Conservation (phyloP, 257 asterid species). For the Scutellaria galericulata region DNA sequence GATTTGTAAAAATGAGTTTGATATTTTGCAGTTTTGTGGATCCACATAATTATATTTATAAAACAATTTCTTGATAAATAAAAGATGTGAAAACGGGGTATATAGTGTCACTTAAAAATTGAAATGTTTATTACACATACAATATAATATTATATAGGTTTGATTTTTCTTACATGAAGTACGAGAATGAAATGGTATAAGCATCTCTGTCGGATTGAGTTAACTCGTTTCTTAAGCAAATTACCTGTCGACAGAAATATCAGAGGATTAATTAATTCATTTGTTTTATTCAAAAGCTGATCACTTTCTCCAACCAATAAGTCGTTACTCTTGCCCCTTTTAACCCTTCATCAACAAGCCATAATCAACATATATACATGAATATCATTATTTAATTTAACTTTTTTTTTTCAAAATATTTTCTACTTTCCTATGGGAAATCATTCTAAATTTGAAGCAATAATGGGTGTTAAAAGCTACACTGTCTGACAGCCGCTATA, state of each 20-base stretch:
- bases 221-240: constrained; percentile 71
- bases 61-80: no score
- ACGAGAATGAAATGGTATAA: constrained; percentile 44
- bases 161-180: constrained; percentile 36
- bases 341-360: constrained; percentile 45
- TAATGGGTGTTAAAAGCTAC: constrained; percentile 2
- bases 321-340: constrained; percentile 39
- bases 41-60: neutral
- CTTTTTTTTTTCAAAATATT: constrained; percentile 9
- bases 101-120: neutral
- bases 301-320: constrained; percentile 30
- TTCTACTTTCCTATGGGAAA: constrained; percentile 8
- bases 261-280: constrained; percentile 26
- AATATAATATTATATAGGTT: neutral
- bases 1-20: no score
- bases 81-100: neutral
- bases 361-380: constrained; percentile 37
- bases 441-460: constrained; percentile 35
- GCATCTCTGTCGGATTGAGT: constrained; percentile 45
- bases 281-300: constrained; percentile 14
- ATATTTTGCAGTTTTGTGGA: no score
- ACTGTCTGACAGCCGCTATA: neutral
- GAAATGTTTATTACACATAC: neutral
- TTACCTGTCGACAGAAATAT: constrained; percentile 50
- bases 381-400: constrained; percentile 20